These are phyloP conservation scores for Calycina herbarum DNA, from an alignment of 2,329 filamentous ascomycete genomes.

Conservation along the genomic window DNA sequence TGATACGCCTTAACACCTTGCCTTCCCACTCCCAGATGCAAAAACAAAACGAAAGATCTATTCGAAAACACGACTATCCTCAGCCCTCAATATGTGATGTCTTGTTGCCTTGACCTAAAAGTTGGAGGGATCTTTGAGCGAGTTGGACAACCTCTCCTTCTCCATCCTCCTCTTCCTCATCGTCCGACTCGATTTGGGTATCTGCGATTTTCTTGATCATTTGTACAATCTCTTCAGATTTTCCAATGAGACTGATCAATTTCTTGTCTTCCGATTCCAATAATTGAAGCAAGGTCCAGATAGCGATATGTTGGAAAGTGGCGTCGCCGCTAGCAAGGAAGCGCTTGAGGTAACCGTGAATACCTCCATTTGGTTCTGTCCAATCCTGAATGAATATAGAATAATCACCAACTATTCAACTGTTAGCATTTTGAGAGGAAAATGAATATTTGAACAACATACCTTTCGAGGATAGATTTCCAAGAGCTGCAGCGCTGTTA, in stretches of 20 bases:
- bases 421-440: slow-evolving; percentile 31
- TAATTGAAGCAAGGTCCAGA: slow-evolving; percentile 94
- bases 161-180: slow-evolving; percentile 83
- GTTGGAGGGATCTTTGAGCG: slow-evolving; percentile 84
- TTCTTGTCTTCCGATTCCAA: slow-evolving; percentile 92
- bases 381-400: slow-evolving; percentile 94
- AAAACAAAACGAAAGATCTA: slow-evolving; percentile 35
- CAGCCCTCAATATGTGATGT: slow-evolving; percentile 77
- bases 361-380: slow-evolving; percentile 88
- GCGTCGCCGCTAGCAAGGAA: slow-evolving; percentile 94
- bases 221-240: slow-evolving; percentile 86
- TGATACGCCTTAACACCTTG: slow-evolving; percentile 39
- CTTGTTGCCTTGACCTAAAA: slow-evolving; percentile 77
- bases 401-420: slow-evolving; percentile 84
- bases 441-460: slow-evolving; percentile 34
- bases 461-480: slow-evolving; percentile 97
- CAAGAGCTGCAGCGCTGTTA: slow-evolving; percentile 93
- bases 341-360: slow-evolving; percentile 89
- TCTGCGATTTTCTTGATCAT: slow-evolving; percentile 92
- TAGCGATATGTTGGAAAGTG: slow-evolving; percentile 98
- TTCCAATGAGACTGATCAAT: slow-evolving; percentile 83
- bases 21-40: slow-evolving; percentile 36
- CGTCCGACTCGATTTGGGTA: slow-evolving; percentile 82
- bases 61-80: slow-evolving; percentile 30
- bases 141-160: slow-evolving; percentile 91